Evolutionary conservation across 192 early-diverging fungal species (phyloP).

Genomic region (Obelidium mucronatum): DNA sequence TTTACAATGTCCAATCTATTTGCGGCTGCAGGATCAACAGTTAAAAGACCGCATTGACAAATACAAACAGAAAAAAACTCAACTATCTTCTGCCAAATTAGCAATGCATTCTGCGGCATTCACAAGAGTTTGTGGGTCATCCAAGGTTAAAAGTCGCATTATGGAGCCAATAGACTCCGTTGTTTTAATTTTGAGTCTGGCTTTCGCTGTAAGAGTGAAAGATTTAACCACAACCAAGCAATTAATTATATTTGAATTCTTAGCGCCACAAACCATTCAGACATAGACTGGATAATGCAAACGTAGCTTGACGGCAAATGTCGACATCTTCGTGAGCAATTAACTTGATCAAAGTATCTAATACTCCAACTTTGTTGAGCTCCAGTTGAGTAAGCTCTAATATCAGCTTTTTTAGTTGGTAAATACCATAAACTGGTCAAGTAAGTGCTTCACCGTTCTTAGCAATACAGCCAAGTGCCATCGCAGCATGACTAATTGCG

Average conservation of each 20-base stretch:
- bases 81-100: conserved; percentile 62
- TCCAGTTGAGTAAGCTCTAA: conserved; percentile 58
- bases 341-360: conserved; percentile 51
- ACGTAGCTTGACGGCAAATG: conserved; percentile 45
- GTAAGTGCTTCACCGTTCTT: conserved; percentile 51
- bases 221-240: no score
- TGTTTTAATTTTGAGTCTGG: conserved; percentile 44
- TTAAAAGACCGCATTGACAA: neutral
- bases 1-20: conserved; percentile 45
- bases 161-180: conserved; percentile 44
- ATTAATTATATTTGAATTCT: neutral
- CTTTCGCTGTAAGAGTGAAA: conserved; percentile 42
- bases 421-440: conserved; percentile 34
- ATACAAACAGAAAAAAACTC: conserved; percentile 17
- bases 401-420: conserved; percentile 27
- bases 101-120: conserved; percentile 60
- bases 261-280: conserved; percentile 41
- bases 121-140: conserved; percentile 51
- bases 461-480: conserved; percentile 49
- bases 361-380: conserved; percentile 50
- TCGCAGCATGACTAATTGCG: conserved; percentile 48
- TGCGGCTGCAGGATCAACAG: conserved; percentile 17
- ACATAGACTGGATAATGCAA: conserved; percentile 55
- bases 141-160: conserved; percentile 43
- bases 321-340: conserved; percentile 55